These are phyloP conservation scores for Luzula sylvatica DNA, from an alignment of 176 grass and related monocot genomes.

Conservation along the genomic window DNA sequence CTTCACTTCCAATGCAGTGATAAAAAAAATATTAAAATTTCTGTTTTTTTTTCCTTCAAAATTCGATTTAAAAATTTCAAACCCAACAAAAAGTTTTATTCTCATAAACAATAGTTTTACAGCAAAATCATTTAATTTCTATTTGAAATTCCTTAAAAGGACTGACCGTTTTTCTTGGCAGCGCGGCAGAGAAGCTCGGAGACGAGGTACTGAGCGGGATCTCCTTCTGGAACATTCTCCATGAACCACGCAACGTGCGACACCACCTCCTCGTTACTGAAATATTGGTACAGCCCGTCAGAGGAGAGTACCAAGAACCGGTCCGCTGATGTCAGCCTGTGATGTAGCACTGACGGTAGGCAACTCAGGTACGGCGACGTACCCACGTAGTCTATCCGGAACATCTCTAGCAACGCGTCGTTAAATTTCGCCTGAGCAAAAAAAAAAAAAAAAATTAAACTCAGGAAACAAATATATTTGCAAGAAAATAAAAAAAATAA, in stretches of 20 bases:
- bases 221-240: slow-evolving; percentile 86
- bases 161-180: slow-evolving; percentile 84
- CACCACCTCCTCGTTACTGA: slow-evolving; percentile 88
- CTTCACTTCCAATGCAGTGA: no score
- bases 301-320: slow-evolving; percentile 77
- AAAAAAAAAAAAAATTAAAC: slow-evolving; percentile 8
- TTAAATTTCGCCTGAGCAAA: slow-evolving; percentile 68
- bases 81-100: no score
- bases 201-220: slow-evolving; percentile 83
- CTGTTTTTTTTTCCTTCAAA: no score
- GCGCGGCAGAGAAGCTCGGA: slow-evolving; percentile 82
- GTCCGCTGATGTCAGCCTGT: slow-evolving; percentile 53
- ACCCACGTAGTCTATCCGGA: slow-evolving; percentile 67
- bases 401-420: slow-evolving; percentile 68
- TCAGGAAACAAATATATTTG: slow-evolving; percentile 1
- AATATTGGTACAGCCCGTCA: slow-evolving; percentile 87
- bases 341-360: slow-evolving; percentile 65
- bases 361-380: slow-evolving; percentile 63
- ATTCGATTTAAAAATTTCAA: no score
- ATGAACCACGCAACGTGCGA: slow-evolving; percentile 85
- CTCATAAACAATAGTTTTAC: no score
- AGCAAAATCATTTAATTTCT: not conserved
- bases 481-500: not conserved
- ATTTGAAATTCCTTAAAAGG: slow-evolving; percentile 14
- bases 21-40: no score